Conservation (phyloP, 495 filamentous ascomycete genomes). For the Aspergillus affinis region DNA sequence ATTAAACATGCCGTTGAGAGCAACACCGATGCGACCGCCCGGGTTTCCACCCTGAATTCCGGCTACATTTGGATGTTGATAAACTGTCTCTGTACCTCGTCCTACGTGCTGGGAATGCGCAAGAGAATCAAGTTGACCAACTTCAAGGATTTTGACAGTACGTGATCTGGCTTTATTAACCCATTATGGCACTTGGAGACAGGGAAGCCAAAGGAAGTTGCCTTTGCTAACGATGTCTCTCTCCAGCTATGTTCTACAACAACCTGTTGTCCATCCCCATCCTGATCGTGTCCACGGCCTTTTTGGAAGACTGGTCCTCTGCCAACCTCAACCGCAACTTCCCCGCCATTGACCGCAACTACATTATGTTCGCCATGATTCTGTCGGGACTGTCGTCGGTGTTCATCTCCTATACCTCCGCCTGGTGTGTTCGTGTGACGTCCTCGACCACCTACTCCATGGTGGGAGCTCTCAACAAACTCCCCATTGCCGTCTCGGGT, state of each 20-base stretch:
- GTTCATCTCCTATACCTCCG: conserved; percentile 98
- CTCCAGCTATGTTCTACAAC: conserved; percentile 98
- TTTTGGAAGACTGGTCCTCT: conserved; percentile 89
- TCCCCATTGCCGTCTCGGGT: conserved; percentile 87
- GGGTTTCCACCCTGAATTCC: conserved; percentile 87
- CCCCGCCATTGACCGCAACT: conserved; percentile 71
- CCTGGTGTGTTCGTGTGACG: conserved; percentile 97
- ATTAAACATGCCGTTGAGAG: conserved; percentile 79
- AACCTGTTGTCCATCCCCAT: conserved; percentile 97
- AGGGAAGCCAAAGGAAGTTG: not conserved
- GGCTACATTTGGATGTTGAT: conserved; percentile 98
- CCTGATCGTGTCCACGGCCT: conserved; percentile 74
- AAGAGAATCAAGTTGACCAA: conserved; percentile 99
- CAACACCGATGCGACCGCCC: conserved; percentile 61
- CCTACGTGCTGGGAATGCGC: conserved; percentile 89
- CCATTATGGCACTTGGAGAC: not conserved
- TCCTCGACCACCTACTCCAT: conserved; percentile 97
- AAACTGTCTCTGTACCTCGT: conserved; percentile 94
- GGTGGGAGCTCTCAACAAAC: conserved; percentile 97
- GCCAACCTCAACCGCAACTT: conserved; percentile 86
- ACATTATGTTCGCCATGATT: conserved; percentile 81
- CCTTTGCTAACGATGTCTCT: conserved; percentile 29
- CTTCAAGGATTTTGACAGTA: conserved; percentile 99
- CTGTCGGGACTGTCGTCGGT: conserved; percentile 91
- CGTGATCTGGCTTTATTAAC: conserved; percentile 36